phyloP scores from a whole-genome alignment of 1,139 yeast genomes.

The Suhomyces atakaporum region DNA sequence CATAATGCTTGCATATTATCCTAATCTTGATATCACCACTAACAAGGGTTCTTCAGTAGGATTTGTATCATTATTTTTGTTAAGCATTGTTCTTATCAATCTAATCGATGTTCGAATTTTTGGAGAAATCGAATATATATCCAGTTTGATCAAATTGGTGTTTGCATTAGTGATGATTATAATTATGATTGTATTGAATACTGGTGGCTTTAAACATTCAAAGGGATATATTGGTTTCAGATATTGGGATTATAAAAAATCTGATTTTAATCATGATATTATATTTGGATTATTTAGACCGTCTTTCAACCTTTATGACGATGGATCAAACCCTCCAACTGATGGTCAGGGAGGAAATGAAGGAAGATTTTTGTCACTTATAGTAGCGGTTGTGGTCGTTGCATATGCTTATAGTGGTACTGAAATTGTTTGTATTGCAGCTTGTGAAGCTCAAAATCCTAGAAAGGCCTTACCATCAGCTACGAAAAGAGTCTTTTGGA shows the following conservation, averaged over 20 bases:
- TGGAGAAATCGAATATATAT: constrained; percentile 72
- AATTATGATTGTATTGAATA: constrained; percentile 63
- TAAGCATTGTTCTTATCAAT: constrained; percentile 52
- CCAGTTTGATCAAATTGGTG: constrained; percentile 61
- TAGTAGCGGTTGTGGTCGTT: constrained; percentile 65
- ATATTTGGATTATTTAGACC: constrained; percentile 77
- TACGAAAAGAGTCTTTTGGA: constrained; percentile 70
- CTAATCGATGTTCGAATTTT: constrained; percentile 68
- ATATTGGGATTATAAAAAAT: constrained; percentile 60
- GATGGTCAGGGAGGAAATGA: constrained; percentile 61
- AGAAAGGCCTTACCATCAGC: constrained; percentile 78
- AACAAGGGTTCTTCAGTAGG: constrained; percentile 58
- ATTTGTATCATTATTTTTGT: constrained; percentile 62
- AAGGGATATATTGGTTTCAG: constrained; percentile 56
- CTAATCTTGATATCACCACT: constrained; percentile 48
- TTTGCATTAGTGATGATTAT: constrained; percentile 58
- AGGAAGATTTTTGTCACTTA: constrained; percentile 66
- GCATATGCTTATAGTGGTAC: constrained; percentile 79
- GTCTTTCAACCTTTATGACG: constrained; percentile 58
- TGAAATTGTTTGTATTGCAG: constrained; percentile 81
- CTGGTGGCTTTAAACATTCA: constrained; percentile 48
- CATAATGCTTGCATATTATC: constrained; percentile 69
- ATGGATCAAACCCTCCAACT: constrained; percentile 44
- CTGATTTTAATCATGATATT: constrained; percentile 49
- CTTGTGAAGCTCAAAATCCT: constrained; percentile 84